phyloP scores from a whole-genome alignment of 495 filamentous ascomycete genomes.

The Penicillium longicatenatum region DNA sequence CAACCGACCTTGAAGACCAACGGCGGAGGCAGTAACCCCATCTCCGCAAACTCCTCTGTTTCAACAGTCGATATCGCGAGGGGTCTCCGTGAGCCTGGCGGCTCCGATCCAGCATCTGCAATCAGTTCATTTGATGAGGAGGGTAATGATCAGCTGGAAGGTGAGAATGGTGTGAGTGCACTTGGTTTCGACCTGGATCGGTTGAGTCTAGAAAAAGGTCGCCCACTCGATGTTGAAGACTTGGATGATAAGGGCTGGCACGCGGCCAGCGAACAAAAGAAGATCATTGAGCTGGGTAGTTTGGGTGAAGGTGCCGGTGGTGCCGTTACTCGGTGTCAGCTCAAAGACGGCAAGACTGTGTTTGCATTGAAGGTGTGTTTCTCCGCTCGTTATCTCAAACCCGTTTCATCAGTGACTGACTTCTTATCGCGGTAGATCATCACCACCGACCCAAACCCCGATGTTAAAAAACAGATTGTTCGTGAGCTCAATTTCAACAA shows the following conservation, averaged over 20 bases:
- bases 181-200: slow-evolving; percentile 73
- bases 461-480: slow-evolving; percentile 96
- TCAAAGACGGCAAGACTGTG: slow-evolving; percentile 88
- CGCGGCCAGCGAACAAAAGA: slow-evolving; percentile 83
- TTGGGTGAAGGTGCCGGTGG: slow-evolving; percentile 95
- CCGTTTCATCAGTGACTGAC: slow-evolving; percentile 6
- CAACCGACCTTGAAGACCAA: slow-evolving; percentile 74
- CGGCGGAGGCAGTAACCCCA: slow-evolving; percentile 71
- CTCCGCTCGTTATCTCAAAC: background rate
- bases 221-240: slow-evolving; percentile 85
- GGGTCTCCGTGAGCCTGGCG: slow-evolving; percentile 58
- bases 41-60: slow-evolving; percentile 82
- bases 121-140: slow-evolving; percentile 78
- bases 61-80: slow-evolving; percentile 75
- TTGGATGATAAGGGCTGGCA: slow-evolving; percentile 94
- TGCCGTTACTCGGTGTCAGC: slow-evolving; percentile 86
- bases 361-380: slow-evolving; percentile 89
- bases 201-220: slow-evolving; percentile 75
- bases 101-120: slow-evolving; percentile 84
- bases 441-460: slow-evolving; percentile 94
- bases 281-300: slow-evolving; percentile 85
- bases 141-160: slow-evolving; percentile 67
- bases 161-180: slow-evolving; percentile 68
- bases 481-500: slow-evolving; percentile 97
- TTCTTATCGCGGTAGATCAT: slow-evolving; percentile 66